Evolutionary conservation across 1,284 basidiomycete genomes (phyloP).

Genomic region (Amylostereum areolatum): DNA sequence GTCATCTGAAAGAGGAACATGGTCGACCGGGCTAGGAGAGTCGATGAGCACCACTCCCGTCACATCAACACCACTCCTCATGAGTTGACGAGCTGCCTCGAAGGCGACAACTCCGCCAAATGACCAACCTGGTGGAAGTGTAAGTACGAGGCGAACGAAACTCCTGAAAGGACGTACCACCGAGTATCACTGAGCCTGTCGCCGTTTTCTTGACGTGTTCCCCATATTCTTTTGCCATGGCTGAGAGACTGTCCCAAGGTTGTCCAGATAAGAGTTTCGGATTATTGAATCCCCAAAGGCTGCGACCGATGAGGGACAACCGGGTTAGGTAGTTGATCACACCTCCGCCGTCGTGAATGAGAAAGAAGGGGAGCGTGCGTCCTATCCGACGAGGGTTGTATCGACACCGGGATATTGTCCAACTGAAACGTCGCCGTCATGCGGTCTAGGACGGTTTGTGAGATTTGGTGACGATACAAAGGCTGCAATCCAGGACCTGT

Average conservation of each 20-base stretch:
- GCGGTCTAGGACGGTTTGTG: background rate
- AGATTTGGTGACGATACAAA: background rate
- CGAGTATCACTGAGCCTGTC: constrained; percentile 40
- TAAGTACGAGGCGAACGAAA: constrained; percentile 1
- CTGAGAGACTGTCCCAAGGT: constrained; percentile 39
- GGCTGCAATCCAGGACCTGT: too few species aligned
- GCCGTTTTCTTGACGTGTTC: constrained; percentile 28
- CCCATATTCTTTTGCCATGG: constrained; percentile 52
- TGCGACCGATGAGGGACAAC: constrained; percentile 39
- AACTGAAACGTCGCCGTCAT: constrained; percentile 14
- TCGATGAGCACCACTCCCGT: constrained; percentile 62
- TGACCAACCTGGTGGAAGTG: constrained; percentile 53
- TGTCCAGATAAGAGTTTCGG: constrained; percentile 39
- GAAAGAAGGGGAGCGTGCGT: constrained; percentile 44
- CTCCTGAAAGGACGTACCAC: constrained; percentile 38
- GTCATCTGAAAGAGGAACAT: constrained; percentile 40
- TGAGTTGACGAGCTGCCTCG: constrained; percentile 53
- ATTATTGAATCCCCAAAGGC: constrained; percentile 57
- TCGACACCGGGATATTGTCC: constrained; percentile 24
- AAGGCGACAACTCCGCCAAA: constrained; percentile 70
- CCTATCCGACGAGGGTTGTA: constrained; percentile 29
- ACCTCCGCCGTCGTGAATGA: constrained; percentile 71
- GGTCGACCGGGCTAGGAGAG: constrained; percentile 48
- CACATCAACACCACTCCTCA: constrained; percentile 33
- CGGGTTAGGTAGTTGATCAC: constrained; percentile 45